Base-by-base conservation (phyloP, 495 filamentous ascomycete genomes). In the Rostrohypoxylon terebratum region DNA sequence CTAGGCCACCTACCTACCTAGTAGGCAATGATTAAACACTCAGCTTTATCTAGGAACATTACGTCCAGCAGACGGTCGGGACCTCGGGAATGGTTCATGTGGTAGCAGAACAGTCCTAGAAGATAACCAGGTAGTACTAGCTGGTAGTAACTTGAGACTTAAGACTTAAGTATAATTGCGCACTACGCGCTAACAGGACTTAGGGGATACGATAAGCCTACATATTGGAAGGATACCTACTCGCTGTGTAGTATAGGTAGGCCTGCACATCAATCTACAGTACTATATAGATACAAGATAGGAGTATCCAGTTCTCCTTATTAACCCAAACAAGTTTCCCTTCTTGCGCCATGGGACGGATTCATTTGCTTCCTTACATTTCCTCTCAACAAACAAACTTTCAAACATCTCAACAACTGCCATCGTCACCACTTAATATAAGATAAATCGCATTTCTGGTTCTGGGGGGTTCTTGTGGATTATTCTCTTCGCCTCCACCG, bases 121-220 rank as follows among this genome's bases (percentile, higher is more conserved):
- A 28, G 58, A 59, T 63, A 60, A 36, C 18, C 28, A 38, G 16
- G 57, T 61, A 7, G 57, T 60, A 58, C n/a, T n/a, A n/a, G n/a
- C n/a, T n/a, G n/a, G 58, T 51, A 63, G 59, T 68, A 59, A 62
- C 51, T 51, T 69, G 57, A 33, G n/a, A n/a, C n/a, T n/a, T n/a
- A n/a, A n/a, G n/a, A 62, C 51, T 51, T 69, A 57, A 33, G 51
- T 63, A 59, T 50, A 69, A 69, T 69, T 69, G 42, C 59, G 23
- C 66, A 62, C 59, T 53, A 63, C 66, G 51, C 66, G 59, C 66
- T 63, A 55, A 20, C 14, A 59, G 28, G 18, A 34, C 20, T 0
- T 42, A 11, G 38, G 38, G 38, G 14, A 42, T 14, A 48, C 58
- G 66, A 68, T 68, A 68, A 62, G 65, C 31, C 11, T 21, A 54